A percentile compares a stretch with the other conserved stretches of the same genome.
Evolutionary conservation across 139 green algal genomes (phyloP).

Genomic region (Auxenochlorella pyrenoidosa): DNA sequence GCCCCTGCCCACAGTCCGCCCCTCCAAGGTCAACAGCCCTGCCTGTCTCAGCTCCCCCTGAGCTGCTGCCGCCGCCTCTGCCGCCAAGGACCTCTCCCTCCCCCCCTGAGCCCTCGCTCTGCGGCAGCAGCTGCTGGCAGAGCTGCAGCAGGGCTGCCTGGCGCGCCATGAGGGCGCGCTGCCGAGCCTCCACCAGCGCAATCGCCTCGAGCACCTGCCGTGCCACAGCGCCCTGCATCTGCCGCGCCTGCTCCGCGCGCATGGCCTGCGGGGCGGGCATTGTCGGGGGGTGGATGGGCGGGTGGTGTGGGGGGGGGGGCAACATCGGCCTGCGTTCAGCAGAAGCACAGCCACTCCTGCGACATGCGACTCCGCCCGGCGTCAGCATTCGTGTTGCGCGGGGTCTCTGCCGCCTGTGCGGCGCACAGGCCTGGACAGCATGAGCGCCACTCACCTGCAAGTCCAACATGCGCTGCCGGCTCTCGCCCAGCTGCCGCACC

Average conservation of each 20-base stretch:
- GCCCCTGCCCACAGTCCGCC: no score
- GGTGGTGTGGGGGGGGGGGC: no score
- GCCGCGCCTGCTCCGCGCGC: not conserved
- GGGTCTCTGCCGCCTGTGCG: no score
- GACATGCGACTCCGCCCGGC: not conserved
- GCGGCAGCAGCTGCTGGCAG: not conserved
- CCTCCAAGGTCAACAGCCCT: not conserved
- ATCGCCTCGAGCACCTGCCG: constrained; percentile 10
- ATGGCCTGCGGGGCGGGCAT: not conserved
- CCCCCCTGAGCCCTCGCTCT: not conserved
- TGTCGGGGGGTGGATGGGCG: not conserved
- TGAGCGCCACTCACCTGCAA: not conserved
- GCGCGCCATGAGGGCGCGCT: not conserved
- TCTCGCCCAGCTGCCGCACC: constrained; percentile 11
- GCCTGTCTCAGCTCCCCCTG: not conserved
- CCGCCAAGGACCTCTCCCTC: not conserved
- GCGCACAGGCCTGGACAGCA: no score
- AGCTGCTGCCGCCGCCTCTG: not conserved
- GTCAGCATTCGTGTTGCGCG: no score
- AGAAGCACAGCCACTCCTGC: not conserved
- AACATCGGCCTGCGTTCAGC: no score
- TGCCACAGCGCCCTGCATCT: not conserved
- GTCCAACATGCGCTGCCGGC: constrained; percentile 18
- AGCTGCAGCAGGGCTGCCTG: not conserved
- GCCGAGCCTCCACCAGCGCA: not conserved